phyloP scores from a whole-genome alignment of 805 yeast species.

The Nakazawaea molendinolei region DNA sequence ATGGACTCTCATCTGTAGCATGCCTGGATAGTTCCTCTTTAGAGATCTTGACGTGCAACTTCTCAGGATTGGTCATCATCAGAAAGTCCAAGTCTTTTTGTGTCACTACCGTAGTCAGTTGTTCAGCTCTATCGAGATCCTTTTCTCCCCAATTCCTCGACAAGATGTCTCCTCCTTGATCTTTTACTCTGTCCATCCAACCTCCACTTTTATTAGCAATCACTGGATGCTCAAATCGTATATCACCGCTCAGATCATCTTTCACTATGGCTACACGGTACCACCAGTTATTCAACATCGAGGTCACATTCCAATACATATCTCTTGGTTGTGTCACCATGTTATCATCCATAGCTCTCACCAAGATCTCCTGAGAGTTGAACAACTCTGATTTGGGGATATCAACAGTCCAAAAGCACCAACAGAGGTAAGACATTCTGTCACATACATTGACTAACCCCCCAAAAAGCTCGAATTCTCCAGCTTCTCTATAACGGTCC shows the following conservation, averaged over 20 bases:
- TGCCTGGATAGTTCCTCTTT: slow-evolving; percentile 17
- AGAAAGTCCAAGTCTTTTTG: slow-evolving; percentile 19
- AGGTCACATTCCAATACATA: slow-evolving; percentile 32
- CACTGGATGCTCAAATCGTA: slow-evolving; percentile 23
- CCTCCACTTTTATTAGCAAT: slow-evolving; percentile 23
- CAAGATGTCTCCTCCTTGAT: slow-evolving; percentile 24
- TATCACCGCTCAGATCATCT: slow-evolving; percentile 8
- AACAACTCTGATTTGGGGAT: slow-evolving; percentile 17
- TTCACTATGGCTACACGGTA: slow-evolving; percentile 24
- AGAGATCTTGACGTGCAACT: slow-evolving; percentile 15
- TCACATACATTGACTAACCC: slow-evolving; percentile 28
- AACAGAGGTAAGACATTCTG: slow-evolving; percentile 25
- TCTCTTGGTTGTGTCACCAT: slow-evolving; percentile 29
- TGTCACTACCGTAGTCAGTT: slow-evolving; percentile 10
- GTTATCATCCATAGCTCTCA: slow-evolving; percentile 29
- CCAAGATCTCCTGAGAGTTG: slow-evolving; percentile 23
- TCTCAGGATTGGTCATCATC: slow-evolving; percentile 24
- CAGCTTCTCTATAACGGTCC: slow-evolving; percentile 25
- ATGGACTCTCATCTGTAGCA: slow-evolving; percentile 16
- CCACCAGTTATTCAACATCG: slow-evolving; percentile 32
- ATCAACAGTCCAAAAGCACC: slow-evolving; percentile 29
- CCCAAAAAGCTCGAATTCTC: slow-evolving; percentile 24
- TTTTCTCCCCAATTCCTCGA: slow-evolving; percentile 26
- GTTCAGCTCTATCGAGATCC: slow-evolving; percentile 13
- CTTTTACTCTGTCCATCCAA: slow-evolving; percentile 31